phyloP scores from a whole-genome alignment of 371 early-diverging fungal species.

The Syncephalastrum monosporum region DNA sequence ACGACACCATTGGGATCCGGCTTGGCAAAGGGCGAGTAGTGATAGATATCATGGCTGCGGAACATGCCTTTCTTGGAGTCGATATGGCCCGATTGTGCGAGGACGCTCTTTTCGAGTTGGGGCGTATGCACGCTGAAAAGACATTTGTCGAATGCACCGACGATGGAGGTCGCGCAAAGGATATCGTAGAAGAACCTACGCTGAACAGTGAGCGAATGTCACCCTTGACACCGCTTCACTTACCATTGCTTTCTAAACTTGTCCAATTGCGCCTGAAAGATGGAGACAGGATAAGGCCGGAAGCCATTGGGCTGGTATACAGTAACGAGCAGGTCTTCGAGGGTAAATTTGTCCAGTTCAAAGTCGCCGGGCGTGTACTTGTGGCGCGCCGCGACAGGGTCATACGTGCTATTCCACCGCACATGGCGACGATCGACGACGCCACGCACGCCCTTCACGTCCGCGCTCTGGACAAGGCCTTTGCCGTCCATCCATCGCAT shows the following conservation, averaged over 20 bases:
- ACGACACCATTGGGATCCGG: constrained; percentile 49
- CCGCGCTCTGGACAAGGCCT: constrained; percentile 83
- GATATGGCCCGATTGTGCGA: constrained; percentile 45
- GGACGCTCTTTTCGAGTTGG: constrained; percentile 61
- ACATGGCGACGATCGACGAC: constrained; percentile 87
- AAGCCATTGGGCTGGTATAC: constrained; percentile 80
- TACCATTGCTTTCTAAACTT: constrained; percentile 86
- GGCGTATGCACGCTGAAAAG: constrained; percentile 90
- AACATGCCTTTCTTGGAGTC: constrained; percentile 29
- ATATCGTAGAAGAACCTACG: constrained; percentile 80
- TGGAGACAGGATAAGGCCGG: constrained; percentile 85
- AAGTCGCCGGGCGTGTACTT: constrained; percentile 80
- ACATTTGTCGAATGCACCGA: constrained; percentile 93
- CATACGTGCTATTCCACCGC: constrained; percentile 68
- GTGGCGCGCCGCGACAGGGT: constrained; percentile 60
- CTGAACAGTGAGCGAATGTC: neutral
- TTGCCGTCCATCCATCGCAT: constrained; percentile 92
- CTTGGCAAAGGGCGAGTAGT: constrained; percentile 46
- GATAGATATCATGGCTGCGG: constrained; percentile 49
- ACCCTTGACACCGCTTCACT: neutral
- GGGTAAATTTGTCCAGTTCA: constrained; percentile 73
- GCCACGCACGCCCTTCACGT: constrained; percentile 87
- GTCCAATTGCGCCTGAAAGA: constrained; percentile 84
- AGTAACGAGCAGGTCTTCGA: constrained; percentile 67
- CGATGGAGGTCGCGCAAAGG: constrained; percentile 85